Conservation (phyloP, 768 basidiomycete genomes). For the Lactarius indigo region DNA sequence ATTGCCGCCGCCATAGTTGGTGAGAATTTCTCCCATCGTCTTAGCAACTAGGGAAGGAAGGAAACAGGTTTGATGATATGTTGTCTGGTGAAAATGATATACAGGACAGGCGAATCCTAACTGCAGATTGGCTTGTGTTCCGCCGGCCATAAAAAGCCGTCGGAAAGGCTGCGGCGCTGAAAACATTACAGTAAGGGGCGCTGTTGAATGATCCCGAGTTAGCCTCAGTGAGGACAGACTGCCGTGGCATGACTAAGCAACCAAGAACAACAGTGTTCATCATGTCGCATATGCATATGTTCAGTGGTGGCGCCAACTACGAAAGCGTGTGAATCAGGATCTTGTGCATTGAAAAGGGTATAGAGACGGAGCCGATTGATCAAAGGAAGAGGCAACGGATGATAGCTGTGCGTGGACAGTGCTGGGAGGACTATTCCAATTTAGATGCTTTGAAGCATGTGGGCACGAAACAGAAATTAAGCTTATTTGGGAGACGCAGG, state of each 20-base stretch:
- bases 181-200: neutral
- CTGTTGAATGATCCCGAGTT: neutral
- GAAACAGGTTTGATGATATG: neutral
- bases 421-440: neutral
- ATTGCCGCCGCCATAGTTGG: neutral
- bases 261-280: neutral
- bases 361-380: neutral
- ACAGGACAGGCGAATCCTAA: too few species aligned
- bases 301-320: neutral
- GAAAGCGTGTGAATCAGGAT: neutral
- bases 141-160: neutral
- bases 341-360: neutral
- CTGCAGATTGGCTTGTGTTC: neutral
- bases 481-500: conserved; percentile 1
- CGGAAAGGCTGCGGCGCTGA: neutral
- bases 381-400: neutral
- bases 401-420: neutral
- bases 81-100: neutral
- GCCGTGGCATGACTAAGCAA: neutral
- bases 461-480: neutral
- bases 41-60: conserved; percentile 8
- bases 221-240: neutral
- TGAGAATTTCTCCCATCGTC: neutral
- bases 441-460: neutral
- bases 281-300: neutral